Evolutionary conservation across 2,329 filamentous ascomycete species (phyloP).

Genomic region (Pezicula neosporulosa): DNA sequence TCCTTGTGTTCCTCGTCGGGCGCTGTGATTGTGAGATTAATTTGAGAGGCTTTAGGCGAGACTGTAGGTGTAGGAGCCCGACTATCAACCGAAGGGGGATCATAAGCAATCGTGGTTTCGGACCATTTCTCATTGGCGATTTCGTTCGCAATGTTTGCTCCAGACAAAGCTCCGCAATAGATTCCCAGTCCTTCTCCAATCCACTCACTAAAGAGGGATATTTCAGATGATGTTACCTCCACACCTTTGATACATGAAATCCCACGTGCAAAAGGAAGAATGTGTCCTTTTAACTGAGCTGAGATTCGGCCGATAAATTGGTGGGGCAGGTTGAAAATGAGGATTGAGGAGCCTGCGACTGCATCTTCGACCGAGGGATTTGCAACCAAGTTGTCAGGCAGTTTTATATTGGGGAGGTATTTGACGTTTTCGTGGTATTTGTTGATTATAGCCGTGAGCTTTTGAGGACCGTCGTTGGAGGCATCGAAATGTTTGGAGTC

Average conservation of each 20-base stretch:
- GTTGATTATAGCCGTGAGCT: slow-evolving; percentile 91
- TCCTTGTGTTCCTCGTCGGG: slow-evolving; percentile 59
- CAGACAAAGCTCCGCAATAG: slow-evolving; percentile 93
- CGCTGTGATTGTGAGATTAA: slow-evolving; percentile 46
- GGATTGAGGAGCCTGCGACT: slow-evolving; percentile 79
- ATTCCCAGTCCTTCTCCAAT: slow-evolving; percentile 90
- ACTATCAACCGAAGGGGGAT: slow-evolving; percentile 86
- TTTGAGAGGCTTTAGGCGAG: slow-evolving; percentile 44
- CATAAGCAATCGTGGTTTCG: slow-evolving; percentile 95
- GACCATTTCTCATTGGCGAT: slow-evolving; percentile 96
- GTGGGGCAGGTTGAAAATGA: slow-evolving; percentile 95
- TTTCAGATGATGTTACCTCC: slow-evolving; percentile 80
- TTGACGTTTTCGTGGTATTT: slow-evolving; percentile 93
- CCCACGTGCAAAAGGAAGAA: slow-evolving; percentile 85
- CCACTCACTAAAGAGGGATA: slow-evolving; percentile 89
- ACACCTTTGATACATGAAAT: slow-evolving; percentile 99
- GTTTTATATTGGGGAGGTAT: slow-evolving; percentile 84
- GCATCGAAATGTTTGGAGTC: slow-evolving; percentile 71
- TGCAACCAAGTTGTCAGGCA: slow-evolving; percentile 80
- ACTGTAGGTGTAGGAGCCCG: slow-evolving; percentile 62
- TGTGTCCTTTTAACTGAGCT: slow-evolving; percentile 79
- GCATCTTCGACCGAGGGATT: slow-evolving; percentile 78
- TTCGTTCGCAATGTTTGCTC: slow-evolving; percentile 94
- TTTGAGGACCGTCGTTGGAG: slow-evolving; percentile 65
- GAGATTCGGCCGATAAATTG: slow-evolving; percentile 91